These are phyloP conservation scores for Ascosphaera aggregata DNA, from an alignment of 2,329 filamentous ascomycete species.

Conservation along the genomic window DNA sequence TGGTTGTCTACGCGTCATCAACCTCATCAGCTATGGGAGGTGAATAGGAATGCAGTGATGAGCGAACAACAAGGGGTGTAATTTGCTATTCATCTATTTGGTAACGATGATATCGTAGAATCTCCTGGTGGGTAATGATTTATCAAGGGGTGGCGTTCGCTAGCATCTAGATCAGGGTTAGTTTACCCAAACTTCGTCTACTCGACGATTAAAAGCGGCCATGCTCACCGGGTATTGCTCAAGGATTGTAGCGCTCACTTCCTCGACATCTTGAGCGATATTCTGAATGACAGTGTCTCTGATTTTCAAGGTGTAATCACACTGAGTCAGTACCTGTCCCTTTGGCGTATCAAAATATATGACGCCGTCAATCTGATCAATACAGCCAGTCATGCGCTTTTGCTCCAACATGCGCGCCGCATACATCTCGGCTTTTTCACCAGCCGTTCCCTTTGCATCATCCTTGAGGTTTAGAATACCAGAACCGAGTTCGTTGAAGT, in stretches of 20 bases:
- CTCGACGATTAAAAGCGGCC: background rate
- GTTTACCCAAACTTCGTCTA: too few relatives aligned
- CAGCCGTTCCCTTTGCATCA: slow-evolving; percentile 20
- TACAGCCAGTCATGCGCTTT: slow-evolving; percentile 62
- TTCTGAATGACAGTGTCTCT: slow-evolving; percentile 83
- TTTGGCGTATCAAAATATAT: slow-evolving; percentile 64
- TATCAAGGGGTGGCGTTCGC: too few relatives aligned
- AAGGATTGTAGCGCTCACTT: slow-evolving; percentile 58
- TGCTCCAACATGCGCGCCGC: slow-evolving; percentile 94
- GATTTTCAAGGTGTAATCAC: slow-evolving; percentile 49
- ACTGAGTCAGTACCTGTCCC: slow-evolving; percentile 40
- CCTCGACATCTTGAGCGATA: slow-evolving; percentile 73
- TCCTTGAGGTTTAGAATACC: slow-evolving; percentile 46
- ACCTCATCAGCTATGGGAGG: too few relatives aligned
- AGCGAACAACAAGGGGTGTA: too few relatives aligned
- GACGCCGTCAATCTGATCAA: slow-evolving; percentile 77
- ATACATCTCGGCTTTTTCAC: slow-evolving; percentile 68
- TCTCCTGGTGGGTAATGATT: too few relatives aligned
- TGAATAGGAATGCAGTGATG: too few relatives aligned
- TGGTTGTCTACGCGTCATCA: too few relatives aligned
- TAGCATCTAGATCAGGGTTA: too few relatives aligned
- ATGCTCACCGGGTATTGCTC: slow-evolving; percentile 48
- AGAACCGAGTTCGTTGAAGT: slow-evolving; percentile 47
- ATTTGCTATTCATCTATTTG: too few relatives aligned
- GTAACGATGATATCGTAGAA: too few relatives aligned